phyloP scores from a whole-genome alignment of 257 asterid species.

The Apocynum venetum region DNA sequence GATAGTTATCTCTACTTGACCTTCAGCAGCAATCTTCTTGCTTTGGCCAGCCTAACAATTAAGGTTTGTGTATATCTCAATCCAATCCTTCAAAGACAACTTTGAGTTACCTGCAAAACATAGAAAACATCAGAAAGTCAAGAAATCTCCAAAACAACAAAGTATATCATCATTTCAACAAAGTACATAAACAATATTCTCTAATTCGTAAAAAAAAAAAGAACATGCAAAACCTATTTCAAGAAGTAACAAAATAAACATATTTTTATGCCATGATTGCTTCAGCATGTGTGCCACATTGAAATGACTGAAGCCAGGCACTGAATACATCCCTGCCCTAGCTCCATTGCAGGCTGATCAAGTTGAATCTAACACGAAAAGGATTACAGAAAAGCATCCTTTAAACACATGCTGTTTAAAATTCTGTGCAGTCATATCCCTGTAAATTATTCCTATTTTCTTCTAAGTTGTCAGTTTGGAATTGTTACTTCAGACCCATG shows the following conservation, averaged over 20 bases:
- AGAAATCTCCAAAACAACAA: slow-evolving; percentile 7
- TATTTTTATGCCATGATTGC: not conserved
- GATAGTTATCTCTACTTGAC: slow-evolving; percentile 13
- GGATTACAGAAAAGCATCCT: not conserved
- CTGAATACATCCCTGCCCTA: not conserved
- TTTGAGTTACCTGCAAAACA: slow-evolving; percentile 37
- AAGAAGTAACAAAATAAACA: not conserved
- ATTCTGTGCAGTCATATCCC: not conserved
- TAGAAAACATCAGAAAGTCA: slow-evolving; percentile 32
- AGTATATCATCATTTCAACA: not conserved
- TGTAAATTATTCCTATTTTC: not conserved
- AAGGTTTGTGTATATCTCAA: slow-evolving; percentile 8
- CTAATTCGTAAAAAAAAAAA: not conserved
- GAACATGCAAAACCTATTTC: not conserved
- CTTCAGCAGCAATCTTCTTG: slow-evolving; percentile 10
- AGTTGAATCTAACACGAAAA: not conserved
- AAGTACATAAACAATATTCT: not conserved
- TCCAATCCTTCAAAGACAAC: slow-evolving; percentile 17
- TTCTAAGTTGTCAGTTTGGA: not conserved
- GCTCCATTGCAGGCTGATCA: not conserved
- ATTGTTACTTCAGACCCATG: not conserved
- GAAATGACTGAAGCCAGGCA: not conserved
- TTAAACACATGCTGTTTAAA: not conserved
- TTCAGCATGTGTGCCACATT: not conserved
- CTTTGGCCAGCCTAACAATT: slow-evolving; percentile 6